Evolutionary conservation across 768 basidiomycete genomes (phyloP).

Genomic region (Cystofilobasidium macerans): DNA sequence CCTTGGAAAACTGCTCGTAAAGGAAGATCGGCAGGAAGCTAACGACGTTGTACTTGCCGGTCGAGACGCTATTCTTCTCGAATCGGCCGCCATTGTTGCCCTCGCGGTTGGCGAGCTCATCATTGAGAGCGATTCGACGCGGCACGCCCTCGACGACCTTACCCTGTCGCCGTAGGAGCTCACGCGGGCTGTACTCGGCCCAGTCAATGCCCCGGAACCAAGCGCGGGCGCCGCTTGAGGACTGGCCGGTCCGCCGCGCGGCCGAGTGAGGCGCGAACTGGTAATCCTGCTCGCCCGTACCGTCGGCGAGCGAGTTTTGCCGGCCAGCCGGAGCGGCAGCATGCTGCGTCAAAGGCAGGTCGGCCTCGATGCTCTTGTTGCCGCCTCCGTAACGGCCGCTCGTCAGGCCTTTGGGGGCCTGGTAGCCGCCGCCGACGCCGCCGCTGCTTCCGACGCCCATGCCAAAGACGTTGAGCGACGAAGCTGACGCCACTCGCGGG

Average conservation of each 20-base stretch:
- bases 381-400: neutral
- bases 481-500: conserved; percentile 30
- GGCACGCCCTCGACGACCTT: conserved; percentile 34
- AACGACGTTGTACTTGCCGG: conserved; percentile 82
- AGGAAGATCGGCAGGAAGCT: conserved; percentile 91
- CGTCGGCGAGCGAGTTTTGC: conserved; percentile 27
- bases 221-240: neutral
- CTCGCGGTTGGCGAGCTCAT: conserved; percentile 46
- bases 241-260: conserved; percentile 18
- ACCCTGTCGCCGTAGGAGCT: conserved; percentile 17
- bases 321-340: conserved; percentile 34
- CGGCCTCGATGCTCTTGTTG: conserved; percentile 28
- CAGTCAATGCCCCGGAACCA: conserved; percentile 12
- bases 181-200: conserved; percentile 11
- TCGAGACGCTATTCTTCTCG: conserved; percentile 69
- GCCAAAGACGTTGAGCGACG: conserved; percentile 29
- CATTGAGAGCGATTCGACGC: conserved; percentile 69
- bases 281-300: conserved; percentile 28
- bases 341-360: conserved; percentile 32
- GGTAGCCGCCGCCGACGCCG: conserved; percentile 21
- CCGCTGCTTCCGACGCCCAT: too few relatives aligned
- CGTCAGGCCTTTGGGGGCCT: neutral
- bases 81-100: conserved; percentile 48
- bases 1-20: conserved; percentile 93
- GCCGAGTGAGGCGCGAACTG: conserved; percentile 26